Conservation (phyloP, 1,139 yeast genomes). For the Suhomyces wounanorum region DNA sequence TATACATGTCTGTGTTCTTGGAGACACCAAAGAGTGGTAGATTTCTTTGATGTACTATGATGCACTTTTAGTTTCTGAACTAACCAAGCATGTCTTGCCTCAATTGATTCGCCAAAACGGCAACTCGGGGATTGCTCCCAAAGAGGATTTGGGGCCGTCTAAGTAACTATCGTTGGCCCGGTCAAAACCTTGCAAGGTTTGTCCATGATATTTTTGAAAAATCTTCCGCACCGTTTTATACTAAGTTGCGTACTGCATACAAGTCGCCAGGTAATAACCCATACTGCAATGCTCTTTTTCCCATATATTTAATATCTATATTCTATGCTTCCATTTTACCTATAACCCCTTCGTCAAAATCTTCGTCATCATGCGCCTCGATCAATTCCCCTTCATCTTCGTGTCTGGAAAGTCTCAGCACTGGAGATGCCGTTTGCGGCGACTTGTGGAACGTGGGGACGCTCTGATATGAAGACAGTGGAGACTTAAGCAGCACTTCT, state of each 20-base stretch:
- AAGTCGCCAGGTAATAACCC: neutral
- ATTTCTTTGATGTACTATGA: constrained; percentile 52
- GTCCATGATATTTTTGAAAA: constrained; percentile 6
- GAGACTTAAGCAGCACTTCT: constrained; percentile 11
- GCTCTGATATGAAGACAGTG: constrained; percentile 10
- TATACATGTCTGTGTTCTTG: constrained; percentile 48
- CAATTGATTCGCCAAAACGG: constrained; percentile 49
- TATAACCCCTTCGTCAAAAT: constrained; percentile 21
- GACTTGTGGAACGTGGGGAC: constrained; percentile 5
- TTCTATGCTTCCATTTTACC: constrained; percentile 24
- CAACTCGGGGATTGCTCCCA: constrained; percentile 39
- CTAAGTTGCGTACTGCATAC: neutral
- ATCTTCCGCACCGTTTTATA: constrained; percentile 6
- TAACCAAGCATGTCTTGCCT: constrained; percentile 30
- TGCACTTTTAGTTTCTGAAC: constrained; percentile 35
- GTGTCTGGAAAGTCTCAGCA: constrained; percentile 2
- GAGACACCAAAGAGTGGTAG: constrained; percentile 48
- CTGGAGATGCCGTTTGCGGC: constrained; percentile 10
- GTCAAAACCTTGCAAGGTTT: constrained; percentile 20
- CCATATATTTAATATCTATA: neutral
- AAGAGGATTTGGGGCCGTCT: constrained; percentile 38
- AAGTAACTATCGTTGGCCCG: constrained; percentile 16
- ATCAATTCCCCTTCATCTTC: neutral
- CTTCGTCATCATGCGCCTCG: constrained; percentile 13
- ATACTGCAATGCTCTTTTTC: neutral